Conservation (phyloP, 2,329 filamentous ascomycete genomes). For the Exophiala lecanii-corni region DNA sequence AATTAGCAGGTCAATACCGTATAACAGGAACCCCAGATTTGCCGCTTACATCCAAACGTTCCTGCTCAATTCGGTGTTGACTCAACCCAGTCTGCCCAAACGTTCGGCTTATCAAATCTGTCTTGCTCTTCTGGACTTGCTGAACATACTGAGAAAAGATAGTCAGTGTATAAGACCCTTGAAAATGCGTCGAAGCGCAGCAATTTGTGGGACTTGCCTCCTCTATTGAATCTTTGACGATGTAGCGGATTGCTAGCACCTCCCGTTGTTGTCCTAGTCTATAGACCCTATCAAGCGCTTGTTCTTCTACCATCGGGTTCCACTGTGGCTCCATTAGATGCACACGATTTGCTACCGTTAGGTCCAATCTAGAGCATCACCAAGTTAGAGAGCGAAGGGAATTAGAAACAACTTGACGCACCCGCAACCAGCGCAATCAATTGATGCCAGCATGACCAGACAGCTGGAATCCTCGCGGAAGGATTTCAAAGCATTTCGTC, state of each 20-base stretch:
- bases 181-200: background rate
- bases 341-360: conserved; percentile 8
- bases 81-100: background rate
- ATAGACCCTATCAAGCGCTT: conserved; percentile 7
- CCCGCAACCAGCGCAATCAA: conserved; percentile 15
- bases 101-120: background rate
- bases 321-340: conserved; percentile 11
- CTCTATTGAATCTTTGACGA: conserved; percentile 19
- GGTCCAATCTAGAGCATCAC: conserved; percentile 5
- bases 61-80: background rate
- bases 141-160: background rate
- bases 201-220: conserved; percentile 4
- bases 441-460: conserved; percentile 14
- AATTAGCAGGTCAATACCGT: background rate
- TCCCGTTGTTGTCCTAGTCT: conserved; percentile 18
- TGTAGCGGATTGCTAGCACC: conserved; percentile 20
- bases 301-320: conserved; percentile 11
- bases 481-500: conserved; percentile 5
- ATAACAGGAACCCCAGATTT: background rate
- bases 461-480: conserved; percentile 12
- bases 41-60: background rate
- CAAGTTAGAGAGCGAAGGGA: background rate
- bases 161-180: background rate
- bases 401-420: background rate
- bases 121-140: conserved; percentile 1